Conservation (phyloP, 139 green algal species). For the Helicosporidium sp. region DNA sequence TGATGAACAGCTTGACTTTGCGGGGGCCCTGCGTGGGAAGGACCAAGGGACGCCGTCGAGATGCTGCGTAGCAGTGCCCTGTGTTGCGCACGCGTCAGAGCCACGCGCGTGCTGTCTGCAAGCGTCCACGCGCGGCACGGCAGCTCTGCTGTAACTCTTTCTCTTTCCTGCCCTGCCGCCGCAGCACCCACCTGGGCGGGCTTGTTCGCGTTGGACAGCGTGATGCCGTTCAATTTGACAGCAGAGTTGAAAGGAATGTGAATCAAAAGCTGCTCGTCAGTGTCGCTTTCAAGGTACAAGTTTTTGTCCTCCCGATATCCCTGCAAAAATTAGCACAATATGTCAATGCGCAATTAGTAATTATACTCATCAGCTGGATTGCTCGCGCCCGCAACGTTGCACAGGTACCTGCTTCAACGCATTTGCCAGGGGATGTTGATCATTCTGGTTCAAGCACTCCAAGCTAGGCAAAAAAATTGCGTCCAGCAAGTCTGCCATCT, state of each 20-base stretch:
- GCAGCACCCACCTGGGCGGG: slow-evolving; percentile 1
- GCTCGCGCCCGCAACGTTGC: too few species aligned
- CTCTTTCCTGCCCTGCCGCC: too few species aligned
- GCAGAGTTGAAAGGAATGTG: slow-evolving; percentile 58
- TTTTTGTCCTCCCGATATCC: slow-evolving; percentile 52
- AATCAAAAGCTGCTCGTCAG: slow-evolving; percentile 70
- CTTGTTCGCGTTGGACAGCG: slow-evolving; percentile 35
- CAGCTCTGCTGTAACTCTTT: too few species aligned
- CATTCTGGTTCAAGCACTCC: slow-evolving; percentile 59
- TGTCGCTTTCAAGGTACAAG: slow-evolving; percentile 55
- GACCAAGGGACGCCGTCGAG: too few species aligned
- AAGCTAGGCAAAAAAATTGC: slow-evolving; percentile 45
- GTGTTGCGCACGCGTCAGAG: background rate
- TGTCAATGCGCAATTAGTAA: too few species aligned
- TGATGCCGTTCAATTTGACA: slow-evolving; percentile 44
- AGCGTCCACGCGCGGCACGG: slow-evolving; percentile 2
- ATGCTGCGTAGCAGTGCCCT: too few species aligned
- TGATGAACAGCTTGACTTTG: slow-evolving; percentile 41
- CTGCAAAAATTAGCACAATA: too few species aligned
- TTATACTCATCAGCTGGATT: too few species aligned
- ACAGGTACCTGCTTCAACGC: slow-evolving; percentile 37
- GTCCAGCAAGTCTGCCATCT: slow-evolving; percentile 46
- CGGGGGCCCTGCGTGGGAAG: slow-evolving; percentile 2
- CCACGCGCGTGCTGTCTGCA: background rate
- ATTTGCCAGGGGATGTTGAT: slow-evolving; percentile 25